Evolutionary conservation across 2,329 filamentous ascomycete genomes (phyloP).

Genomic region (Penicillium sp.): DNA sequence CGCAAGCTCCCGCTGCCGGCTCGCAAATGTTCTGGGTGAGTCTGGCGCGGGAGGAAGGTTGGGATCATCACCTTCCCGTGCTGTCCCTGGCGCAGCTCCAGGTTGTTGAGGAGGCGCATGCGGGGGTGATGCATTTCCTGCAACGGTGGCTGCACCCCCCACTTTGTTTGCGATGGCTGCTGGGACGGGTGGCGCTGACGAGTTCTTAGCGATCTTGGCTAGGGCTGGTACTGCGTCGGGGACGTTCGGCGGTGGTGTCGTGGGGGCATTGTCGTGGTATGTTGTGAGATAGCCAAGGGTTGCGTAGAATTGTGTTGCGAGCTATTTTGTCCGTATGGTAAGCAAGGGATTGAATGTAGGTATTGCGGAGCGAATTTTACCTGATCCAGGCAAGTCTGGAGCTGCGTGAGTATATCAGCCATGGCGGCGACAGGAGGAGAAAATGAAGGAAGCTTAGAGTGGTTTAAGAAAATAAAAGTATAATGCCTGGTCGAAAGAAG

Average conservation of each 20-base stretch:
- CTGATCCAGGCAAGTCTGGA: slow-evolving; percentile 52
- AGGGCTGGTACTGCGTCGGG: slow-evolving; percentile 37
- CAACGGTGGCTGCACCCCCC: slow-evolving; percentile 13
- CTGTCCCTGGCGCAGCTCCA: slow-evolving; percentile 12
- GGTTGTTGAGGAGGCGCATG: slow-evolving; percentile 24
- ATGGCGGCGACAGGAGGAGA: slow-evolving; percentile 22
- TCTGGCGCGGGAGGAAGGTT: slow-evolving; percentile 40
- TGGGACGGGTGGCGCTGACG: slow-evolving; percentile 34
- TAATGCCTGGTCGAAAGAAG: slow-evolving; percentile 1
- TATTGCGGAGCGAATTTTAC: slow-evolving; percentile 23
- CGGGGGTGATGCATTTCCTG: slow-evolving; percentile 20
- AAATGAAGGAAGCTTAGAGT: neutral
- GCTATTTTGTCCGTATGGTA: slow-evolving; percentile 26
- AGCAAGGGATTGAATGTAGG: neutral
- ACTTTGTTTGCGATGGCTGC: slow-evolving; percentile 24
- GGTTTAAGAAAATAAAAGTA: neutral
- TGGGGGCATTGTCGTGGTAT: slow-evolving; percentile 46
- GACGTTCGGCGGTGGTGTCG: slow-evolving; percentile 32
- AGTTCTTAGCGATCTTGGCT: slow-evolving; percentile 44
- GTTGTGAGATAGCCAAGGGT: slow-evolving; percentile 49
- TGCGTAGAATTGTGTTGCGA: slow-evolving; percentile 53
- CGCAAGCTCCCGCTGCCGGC: slow-evolving; percentile 48
- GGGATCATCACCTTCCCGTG: slow-evolving; percentile 26
- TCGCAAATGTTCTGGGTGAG: slow-evolving; percentile 42
- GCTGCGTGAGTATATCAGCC: slow-evolving; percentile 51